phyloP scores from a whole-genome alignment of 78 protist genomes.

The Isochrysis galbana region DNA sequence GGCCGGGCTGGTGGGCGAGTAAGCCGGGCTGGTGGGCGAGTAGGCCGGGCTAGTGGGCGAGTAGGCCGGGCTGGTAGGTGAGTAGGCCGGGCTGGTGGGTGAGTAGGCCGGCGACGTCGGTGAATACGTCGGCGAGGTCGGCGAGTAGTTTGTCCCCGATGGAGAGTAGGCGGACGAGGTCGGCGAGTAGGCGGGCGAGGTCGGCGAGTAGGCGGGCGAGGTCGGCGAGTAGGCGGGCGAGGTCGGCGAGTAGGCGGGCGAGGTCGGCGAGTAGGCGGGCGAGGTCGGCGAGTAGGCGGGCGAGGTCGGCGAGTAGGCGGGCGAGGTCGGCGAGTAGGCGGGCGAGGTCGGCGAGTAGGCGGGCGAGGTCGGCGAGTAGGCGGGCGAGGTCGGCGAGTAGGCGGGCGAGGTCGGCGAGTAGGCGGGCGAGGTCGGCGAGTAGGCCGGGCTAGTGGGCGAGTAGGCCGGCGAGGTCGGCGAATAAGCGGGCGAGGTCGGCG shows the following conservation, averaged over 20 bases:
- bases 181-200: conserved; percentile 42
- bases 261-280: conserved; percentile 58
- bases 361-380: conserved; percentile 70
- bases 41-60: too few relatives aligned
- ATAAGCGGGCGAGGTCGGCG: conserved; percentile 67
- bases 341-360: conserved; percentile 84
- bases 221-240: conserved; percentile 40
- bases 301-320: conserved; percentile 19
- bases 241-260: conserved; percentile 32
- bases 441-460: conserved; percentile 72
- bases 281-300: conserved; percentile 57
- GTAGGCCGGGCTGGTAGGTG: background rate
- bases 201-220: conserved; percentile 51
- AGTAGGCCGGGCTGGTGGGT: conserved; percentile 36
- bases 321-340: conserved; percentile 69
- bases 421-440: conserved; percentile 73
- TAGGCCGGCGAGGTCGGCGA: conserved; percentile 58
- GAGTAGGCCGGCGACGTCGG: conserved; percentile 30
- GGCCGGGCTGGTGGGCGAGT: too few relatives aligned
- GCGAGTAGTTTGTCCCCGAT: conserved; percentile 55
- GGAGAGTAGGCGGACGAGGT: conserved; percentile 64
- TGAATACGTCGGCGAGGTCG: conserved; percentile 66
- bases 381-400: conserved; percentile 63
- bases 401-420: conserved; percentile 68
- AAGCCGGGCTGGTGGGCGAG: too few relatives aligned